Conservation (phyloP, 2,329 filamentous ascomycete species). For the Pleurostoma richardsiae region DNA sequence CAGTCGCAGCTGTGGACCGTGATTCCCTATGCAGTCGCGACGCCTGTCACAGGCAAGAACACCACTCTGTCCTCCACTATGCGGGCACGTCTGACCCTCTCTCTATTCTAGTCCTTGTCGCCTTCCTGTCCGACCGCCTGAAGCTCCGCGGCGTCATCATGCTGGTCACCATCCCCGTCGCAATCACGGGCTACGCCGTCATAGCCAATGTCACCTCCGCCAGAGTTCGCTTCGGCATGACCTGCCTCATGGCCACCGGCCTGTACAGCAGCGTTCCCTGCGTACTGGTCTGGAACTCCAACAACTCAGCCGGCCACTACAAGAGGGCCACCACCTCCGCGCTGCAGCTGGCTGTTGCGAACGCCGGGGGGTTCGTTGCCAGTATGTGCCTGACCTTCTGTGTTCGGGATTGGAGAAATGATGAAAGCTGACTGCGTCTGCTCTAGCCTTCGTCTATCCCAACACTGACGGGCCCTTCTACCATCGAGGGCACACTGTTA, state of each 20-base stretch:
- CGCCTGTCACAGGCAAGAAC: conserved; percentile 43
- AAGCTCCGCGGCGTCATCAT: conserved; percentile 56
- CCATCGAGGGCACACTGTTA: conserved; percentile 55
- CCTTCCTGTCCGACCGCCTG: conserved; percentile 56
- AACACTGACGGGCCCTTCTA: conserved; percentile 50
- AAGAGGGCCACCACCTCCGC: conserved; percentile 64
- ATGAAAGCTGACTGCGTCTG: neutral
- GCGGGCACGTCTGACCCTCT: too few species aligned
- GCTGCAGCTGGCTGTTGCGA: conserved; percentile 61
- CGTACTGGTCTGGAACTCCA: conserved; percentile 61
- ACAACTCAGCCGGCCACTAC: conserved; percentile 65
- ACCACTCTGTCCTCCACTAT: neutral
- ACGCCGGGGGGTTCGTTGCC: conserved; percentile 62
- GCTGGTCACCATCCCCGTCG: conserved; percentile 57
- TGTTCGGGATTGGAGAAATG: neutral
- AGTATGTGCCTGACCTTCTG: conserved; percentile 28
- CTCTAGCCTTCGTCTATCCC: conserved; percentile 54
- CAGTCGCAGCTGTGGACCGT: conserved; percentile 59
- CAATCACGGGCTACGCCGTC: conserved; percentile 60
- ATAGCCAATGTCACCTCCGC: conserved; percentile 51
- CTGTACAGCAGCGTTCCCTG: conserved; percentile 59
- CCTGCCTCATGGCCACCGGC: conserved; percentile 61
- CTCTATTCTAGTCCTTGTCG: conserved; percentile 35
- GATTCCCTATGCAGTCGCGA: conserved; percentile 58
- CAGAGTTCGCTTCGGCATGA: conserved; percentile 58